Evolutionary conservation across 75 land plant genomes (phyloP).

Genomic region (Adiantum capillusveneris): DNA sequence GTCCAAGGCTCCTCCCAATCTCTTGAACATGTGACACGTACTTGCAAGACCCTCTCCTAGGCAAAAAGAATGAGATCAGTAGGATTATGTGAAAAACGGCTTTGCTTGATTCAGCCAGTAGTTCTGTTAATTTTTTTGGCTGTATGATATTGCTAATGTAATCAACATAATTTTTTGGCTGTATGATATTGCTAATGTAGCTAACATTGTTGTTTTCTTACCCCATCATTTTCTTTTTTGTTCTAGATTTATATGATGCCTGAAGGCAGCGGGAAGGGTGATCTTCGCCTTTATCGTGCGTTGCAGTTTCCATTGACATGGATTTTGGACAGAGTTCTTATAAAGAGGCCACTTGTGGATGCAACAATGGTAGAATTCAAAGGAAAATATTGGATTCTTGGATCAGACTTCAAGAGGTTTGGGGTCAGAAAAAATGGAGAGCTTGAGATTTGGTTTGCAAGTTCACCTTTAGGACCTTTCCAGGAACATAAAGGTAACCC

Average conservation of each 20-base stretch:
- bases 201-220: too few relatives aligned
- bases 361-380: conserved; percentile 48
- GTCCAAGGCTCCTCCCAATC: too few relatives aligned
- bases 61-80: too few relatives aligned
- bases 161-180: too few relatives aligned
- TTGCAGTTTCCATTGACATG: conserved; percentile 64
- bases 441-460: conserved; percentile 81
- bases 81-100: too few relatives aligned
- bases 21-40: too few relatives aligned
- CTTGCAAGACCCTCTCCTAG: too few relatives aligned
- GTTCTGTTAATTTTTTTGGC: too few relatives aligned
- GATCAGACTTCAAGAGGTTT: conserved; percentile 64
- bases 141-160: too few relatives aligned
- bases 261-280: conserved; percentile 70
- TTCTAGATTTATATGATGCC: conserved; percentile 92
- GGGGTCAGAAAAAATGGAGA: conserved; percentile 65
- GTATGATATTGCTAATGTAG: too few relatives aligned
- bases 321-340: conserved; percentile 56
- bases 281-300: conserved; percentile 76
- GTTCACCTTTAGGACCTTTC: conserved; percentile 68
- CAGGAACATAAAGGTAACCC: conserved; percentile 74
- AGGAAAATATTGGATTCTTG: conserved; percentile 75
- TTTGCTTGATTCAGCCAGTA: too few relatives aligned
- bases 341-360: conserved; percentile 74
- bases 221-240: too few relatives aligned